Base-by-base conservation (phyloP, 108 stramenopile genomes). In the Ochromonas danica region DNA sequence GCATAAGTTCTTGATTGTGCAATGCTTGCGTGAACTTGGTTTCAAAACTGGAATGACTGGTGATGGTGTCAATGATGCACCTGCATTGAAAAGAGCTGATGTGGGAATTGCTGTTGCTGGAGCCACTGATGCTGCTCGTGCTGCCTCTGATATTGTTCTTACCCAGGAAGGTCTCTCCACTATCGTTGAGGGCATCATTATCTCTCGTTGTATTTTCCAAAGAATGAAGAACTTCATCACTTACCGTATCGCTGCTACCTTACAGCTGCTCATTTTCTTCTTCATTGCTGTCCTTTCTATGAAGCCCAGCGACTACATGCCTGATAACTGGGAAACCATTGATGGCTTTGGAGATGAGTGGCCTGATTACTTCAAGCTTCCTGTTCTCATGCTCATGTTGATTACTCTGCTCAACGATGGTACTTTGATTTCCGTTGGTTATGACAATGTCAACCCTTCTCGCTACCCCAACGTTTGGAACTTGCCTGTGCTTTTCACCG, bases 51-150 rank as follows among this genome's bases (percentile, higher is more conserved):
- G 90, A 38, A 87, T 87, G 81, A 91, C 90, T 14, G 91, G 91
- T 14, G 92, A 94, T 75, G 93, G 91, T 51, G 92, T 94, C 43
- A 95, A 95, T 80, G 94, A 95, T 74, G 93, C 93, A 25, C 90
- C 94, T 0, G 94, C 93, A 0, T 85, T 94, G 28, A 88, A 86
- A 25, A 88, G 87, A 38, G 93, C 93, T 42, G 91, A 95, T 87
- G 67, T 84, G 40, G 90, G 91, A 40, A 90, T 93, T 67, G 91
- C 91, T 10, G 93, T 95, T 1, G 84, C 88, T 36, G 93, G 91
- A 45, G 91, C 92, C 31, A 94, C 93, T 1, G 94, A 95, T 84
- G 94, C 93, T 17, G 93, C 95, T 22, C 88, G 90, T 71, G 92
- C 90, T 80, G 93, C 95, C 28, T 89, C 91, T 0, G 93, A 93